Base-by-base conservation (phyloP, 2,329 filamentous ascomycete genomes). In the Ploettnerulaceae sp. region DNA sequence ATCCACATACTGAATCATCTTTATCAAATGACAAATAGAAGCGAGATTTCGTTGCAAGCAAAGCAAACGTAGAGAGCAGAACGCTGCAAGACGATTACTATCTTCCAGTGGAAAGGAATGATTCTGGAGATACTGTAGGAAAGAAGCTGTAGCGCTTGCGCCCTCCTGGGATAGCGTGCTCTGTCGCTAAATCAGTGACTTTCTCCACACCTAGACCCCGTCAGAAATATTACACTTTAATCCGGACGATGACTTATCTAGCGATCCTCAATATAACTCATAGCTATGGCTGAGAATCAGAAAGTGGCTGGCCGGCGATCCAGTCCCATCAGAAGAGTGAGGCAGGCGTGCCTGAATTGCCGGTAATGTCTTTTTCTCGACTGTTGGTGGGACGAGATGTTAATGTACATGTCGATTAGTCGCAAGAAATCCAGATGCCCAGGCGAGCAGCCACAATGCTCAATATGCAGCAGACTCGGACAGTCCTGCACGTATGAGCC, bases 371-470 rank as follows among this genome's bases (percentile, higher is more conserved):
- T 22, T 15, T 11, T 28, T 20, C n/a, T n/a, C n/a, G n/a, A n/a
- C n/a, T n/a, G n/a, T n/a, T n/a, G n/a, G n/a, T n/a, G n/a, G n/a
- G n/a, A n/a, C n/a, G n/a, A n/a, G n/a, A n/a, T n/a, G n/a, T n/a
- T n/a, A n/a, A n/a, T n/a, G n/a, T n/a, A n/a, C n/a, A n/a, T n/a
- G n/a, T n/a, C n/a, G n/a, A 24, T 14, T 26, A 54, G 52, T 18
- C 52, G 52, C 15, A 54, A 54, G 40, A 54, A 54, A 20, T 54
- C 52, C 6, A 51, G 49, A 48, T 54, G 52, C 29, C 49, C 49
- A 12, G 52, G 52, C 8, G 52, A 54, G 24, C 49, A 48, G 20
- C 52, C 52, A 20, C 42, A 48, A 11, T 54, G 52, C 15, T 52
- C 49, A 1, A 54, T 44, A 17, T 54, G 52, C 24, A 47, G 25